Base-by-base conservation (phyloP, 805 yeast species). In the Saccharomycopsis sp. region DNA sequence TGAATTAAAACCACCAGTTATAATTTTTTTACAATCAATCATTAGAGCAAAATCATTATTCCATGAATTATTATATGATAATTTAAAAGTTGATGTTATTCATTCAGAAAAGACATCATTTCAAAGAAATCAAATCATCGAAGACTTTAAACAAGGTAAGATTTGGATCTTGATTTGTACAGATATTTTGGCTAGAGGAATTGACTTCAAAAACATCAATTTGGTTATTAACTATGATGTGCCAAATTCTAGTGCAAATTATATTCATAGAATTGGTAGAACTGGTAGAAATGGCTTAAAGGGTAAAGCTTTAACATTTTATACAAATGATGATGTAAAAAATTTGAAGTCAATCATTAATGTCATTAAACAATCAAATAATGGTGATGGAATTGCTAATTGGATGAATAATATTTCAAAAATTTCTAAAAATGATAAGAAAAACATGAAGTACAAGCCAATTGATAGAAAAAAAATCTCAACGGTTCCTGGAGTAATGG, bases 191-290 rank as follows among this genome's bases (percentile, higher is more conserved):
- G 81, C 96, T 3, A 76, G 99, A 64, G 99, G 99, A 67, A 84
- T 92, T 44, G 98, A 92, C 60, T 92, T 92, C 64, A 86, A 86
- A 55, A 96, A 96, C 41, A 89, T 92, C 37, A 92, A 88, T 55
- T 58, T 94, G 44, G 96, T 92, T 31, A 84, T 92, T 50, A 92
- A 92, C 61, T 92, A 92, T 59, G 99, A 92, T 61, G 95, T 92
- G 10, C 99, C 99, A 14, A 83, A 77, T 52, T 74, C 81, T 33
- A 86, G 96, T 1, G 96, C 89, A 59, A 80, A 95, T 0, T 92
- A 92, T 58, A 96, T 92, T 34, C 99, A 92, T 60, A 76, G 99
- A 63, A 85, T 92, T 53, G 99, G 99, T 60, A 81, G 99, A 69
- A 89, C 98, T 2, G 99, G 98, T 51, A 79, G 99, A 69, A 95